phyloP scores from a whole-genome alignment of 176 grass and related monocot genomes.

The Zea mays region Zm-B73-REFERENCE-NAM-5.0 NC_050096.1:15019001-15019500 shows the following conservation, averaged over 20 bases:
- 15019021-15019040: neutral
- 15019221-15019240: slow-evolving; percentile 1
- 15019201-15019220: neutral
- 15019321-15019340: slow-evolving; percentile 17
- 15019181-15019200: neutral
- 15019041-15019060: neutral
- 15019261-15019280: neutral
- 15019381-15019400: neutral
- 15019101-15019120: neutral
- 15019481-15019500: neutral
- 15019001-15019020: neutral
- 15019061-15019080: neutral
- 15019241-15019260: neutral
- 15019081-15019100: neutral
- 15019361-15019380: neutral
- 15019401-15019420: neutral
- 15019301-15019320: neutral
- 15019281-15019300: neutral
- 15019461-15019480: neutral
- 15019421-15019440: neutral
- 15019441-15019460: neutral
- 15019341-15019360: neutral
- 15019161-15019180: no score
- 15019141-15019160: no score
- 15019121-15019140: neutral